Conservation (phyloP, 2,329 filamentous ascomycete genomes). For the Fusarium azukiicola region DNA sequence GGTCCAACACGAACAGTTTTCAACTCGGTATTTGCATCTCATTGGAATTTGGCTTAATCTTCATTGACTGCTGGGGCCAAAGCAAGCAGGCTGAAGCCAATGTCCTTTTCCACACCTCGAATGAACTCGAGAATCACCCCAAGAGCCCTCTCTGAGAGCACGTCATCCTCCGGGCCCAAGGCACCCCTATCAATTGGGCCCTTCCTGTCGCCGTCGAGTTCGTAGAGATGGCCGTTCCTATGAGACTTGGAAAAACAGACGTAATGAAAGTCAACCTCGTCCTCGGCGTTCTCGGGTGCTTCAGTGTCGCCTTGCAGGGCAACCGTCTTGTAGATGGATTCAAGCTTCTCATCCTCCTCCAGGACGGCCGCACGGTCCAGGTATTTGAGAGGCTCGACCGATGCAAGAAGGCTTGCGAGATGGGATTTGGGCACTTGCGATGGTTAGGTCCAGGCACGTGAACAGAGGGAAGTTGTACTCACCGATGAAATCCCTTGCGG, state of each 20-base stretch:
- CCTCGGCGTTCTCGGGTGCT: neutral
- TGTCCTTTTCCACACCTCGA: neutral
- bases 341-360: constrained; percentile 18
- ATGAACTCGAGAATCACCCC: neutral
- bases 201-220: constrained; percentile 40
- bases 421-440: neutral
- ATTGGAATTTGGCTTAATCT: too few relatives aligned
- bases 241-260: constrained; percentile 36
- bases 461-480: constrained; percentile 76
- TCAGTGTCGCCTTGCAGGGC: constrained; percentile 27
- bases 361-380: neutral
- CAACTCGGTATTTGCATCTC: too few relatives aligned
- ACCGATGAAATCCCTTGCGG: constrained; percentile 66
- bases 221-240: constrained; percentile 34
- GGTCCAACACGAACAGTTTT: too few relatives aligned
- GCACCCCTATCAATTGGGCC: constrained; percentile 33
- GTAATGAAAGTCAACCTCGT: constrained; percentile 27
- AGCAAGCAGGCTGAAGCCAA: neutral
- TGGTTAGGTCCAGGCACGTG: neutral
- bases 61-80: neutral
- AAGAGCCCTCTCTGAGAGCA: constrained; percentile 31
- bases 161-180: constrained; percentile 33
- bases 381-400: neutral
- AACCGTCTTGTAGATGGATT: constrained; percentile 18
- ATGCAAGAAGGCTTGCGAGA: neutral